Base-by-base conservation (phyloP, 805 yeast genomes). In the Cyberlindnera euphorbiae region DNA sequence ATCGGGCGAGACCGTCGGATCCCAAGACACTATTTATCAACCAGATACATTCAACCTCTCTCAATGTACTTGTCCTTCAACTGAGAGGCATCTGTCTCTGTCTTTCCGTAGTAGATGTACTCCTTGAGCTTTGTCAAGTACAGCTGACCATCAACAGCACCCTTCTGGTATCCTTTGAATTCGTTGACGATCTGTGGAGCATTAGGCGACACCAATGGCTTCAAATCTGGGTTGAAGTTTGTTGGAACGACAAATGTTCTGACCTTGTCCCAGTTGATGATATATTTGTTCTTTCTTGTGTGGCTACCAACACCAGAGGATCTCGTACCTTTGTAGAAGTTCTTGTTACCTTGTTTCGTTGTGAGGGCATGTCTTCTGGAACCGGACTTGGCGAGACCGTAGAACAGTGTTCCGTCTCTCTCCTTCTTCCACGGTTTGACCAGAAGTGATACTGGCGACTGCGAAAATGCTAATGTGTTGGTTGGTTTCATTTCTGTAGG, bases 291-390 rank as follows among this genome's bases (percentile, higher is more conserved):
- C 42, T 69, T 71, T 24, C 70, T 67, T 36, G 93, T 82, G 55
- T 81, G 77, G 35, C 68, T 70, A 58, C 99, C 99, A 44, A 87
- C 77, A 60, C 97, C 97, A 4, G 95, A 75, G 5, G 98, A 85
- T 40, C 97, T 76, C 16, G 97, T 93, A 68, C 99, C 99, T 61
- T 93, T 93, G 66, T 93, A 93, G 64, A 71, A 84, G 51, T 84
- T 81, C 67, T 89, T 88, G 64, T 93, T 90, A 53, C 98, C 97
- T 58, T 86, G 87, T 54, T 93, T 93, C 16, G 96, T 82, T 16
- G 96, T 82, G 50, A 90, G 66, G 5, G 95, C 74, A 56, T 74
- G 73, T 66, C 96, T 79, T 59, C 82, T 86, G 46, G 86, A 79
- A 38, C 97, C 97, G 8, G 79, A 57, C 55, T 84, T 88, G 12